Evolutionary conservation across 78 protist genomes (phyloP).

Genomic region (Guillardia theta): DNA sequence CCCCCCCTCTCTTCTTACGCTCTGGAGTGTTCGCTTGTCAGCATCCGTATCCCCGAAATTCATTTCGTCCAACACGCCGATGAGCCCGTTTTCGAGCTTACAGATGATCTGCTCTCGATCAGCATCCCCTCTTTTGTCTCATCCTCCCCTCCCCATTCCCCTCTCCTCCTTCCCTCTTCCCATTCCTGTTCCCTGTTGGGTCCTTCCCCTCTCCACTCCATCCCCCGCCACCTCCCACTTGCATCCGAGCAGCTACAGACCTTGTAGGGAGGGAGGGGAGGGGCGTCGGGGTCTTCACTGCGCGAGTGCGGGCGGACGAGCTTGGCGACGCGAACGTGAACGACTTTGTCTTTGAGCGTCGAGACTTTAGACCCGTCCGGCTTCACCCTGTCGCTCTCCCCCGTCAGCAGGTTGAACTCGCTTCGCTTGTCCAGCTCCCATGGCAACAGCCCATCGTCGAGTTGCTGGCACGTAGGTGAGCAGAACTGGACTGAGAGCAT

Average conservation of each 20-base stretch:
- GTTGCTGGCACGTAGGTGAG: neutral
- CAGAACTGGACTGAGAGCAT: neutral
- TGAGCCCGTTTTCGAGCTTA: neutral
- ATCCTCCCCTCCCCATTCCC: too few relatives aligned
- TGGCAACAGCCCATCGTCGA: neutral
- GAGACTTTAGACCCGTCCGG: neutral
- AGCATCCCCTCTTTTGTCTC: too few relatives aligned
- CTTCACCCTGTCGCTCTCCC: neutral
- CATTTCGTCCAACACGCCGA: neutral
- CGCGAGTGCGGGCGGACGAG: too few relatives aligned
- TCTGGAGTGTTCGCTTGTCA: neutral
- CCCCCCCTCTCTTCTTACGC: neutral
- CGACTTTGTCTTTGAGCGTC: neutral
- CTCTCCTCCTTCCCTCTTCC: too few relatives aligned
- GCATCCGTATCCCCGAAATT: neutral
- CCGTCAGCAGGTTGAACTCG: neutral
- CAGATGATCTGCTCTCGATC: neutral
- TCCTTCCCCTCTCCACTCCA: too few relatives aligned
- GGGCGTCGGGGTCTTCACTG: too few relatives aligned
- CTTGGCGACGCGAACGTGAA: too few relatives aligned
- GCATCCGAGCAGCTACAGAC: too few relatives aligned
- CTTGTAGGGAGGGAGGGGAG: too few relatives aligned
- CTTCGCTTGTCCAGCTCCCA: neutral
- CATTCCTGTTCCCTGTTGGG: too few relatives aligned
- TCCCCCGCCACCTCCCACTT: too few relatives aligned